A percentile compares a stretch with the other conserved stretches of the same genome.
phyloP scores from a whole-genome alignment of 2,329 filamentous ascomycete species.

The Ophiostoma sp. region DNA sequence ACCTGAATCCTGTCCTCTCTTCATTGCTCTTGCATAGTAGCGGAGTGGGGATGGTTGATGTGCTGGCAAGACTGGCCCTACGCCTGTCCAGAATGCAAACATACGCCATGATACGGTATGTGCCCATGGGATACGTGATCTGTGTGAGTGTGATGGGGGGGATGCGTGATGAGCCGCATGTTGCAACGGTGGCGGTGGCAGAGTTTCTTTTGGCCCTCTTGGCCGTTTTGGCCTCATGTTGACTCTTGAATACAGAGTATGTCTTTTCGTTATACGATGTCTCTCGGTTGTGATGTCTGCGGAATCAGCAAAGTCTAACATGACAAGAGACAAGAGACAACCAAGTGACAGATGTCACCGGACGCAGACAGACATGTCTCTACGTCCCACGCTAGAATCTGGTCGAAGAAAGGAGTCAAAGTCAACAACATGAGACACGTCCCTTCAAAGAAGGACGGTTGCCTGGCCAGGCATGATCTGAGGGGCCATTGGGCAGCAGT shows the following conservation, averaged over 20 bases:
- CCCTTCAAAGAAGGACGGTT: not conserved
- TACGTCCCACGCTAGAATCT: not conserved
- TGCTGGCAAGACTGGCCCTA: not conserved
- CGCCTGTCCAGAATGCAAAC: too few species aligned
- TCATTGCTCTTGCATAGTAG: not conserved
- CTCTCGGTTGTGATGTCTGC: not conserved
- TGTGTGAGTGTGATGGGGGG: not conserved
- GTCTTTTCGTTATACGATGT: not conserved
- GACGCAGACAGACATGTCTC: not conserved
- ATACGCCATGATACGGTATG: too few species aligned
- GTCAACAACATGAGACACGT: not conserved
- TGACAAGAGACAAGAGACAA: not conserved
- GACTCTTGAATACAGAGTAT: too few species aligned
- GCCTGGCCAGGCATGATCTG: not conserved
- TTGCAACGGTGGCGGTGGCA: not conserved
- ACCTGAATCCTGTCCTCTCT: not conserved
- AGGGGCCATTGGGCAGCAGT: not conserved
- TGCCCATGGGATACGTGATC: not conserved
- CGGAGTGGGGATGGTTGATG: constrained; percentile 12
- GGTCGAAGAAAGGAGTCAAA: not conserved
- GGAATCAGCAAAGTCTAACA: not conserved
- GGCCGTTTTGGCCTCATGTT: not conserved
- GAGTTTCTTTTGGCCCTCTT: not conserved
- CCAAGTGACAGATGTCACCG: constrained; percentile 1
- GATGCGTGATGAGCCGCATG: constrained; percentile 10